A percentile compares a stretch with the other conserved stretches of the same genome.
Evolutionary conservation across 805 yeast species (phyloP).

Genomic region (Candida railenensis): DNA sequence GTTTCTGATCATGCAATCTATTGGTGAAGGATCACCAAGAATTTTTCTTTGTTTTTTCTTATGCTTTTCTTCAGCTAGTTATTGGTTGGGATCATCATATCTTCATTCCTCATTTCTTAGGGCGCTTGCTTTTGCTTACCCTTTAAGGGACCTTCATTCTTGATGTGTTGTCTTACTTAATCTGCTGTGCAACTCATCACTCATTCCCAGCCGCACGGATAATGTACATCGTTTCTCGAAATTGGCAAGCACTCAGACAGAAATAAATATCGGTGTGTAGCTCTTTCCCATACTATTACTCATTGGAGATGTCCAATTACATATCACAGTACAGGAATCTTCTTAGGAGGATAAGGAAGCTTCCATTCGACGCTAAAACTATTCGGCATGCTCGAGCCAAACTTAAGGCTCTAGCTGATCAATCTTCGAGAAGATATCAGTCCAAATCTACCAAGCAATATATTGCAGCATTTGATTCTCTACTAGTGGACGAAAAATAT

Average conservation of each 20-base stretch:
- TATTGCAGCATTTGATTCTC: slow-evolving; percentile 2
- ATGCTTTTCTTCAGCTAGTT: too few species aligned
- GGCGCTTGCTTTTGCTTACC: too few species aligned
- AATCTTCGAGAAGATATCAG: background rate
- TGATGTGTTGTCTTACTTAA: background rate
- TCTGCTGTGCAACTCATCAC: too few species aligned
- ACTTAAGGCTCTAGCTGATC: slow-evolving; percentile 6
- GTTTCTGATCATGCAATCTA: too few species aligned
- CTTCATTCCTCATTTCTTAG: too few species aligned
- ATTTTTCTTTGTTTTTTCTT: too few species aligned
- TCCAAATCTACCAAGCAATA: background rate
- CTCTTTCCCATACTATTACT: too few species aligned
- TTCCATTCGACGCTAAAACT: slow-evolving; percentile 27
- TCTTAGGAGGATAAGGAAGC: slow-evolving; percentile 22
- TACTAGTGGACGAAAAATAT: slow-evolving; percentile 26
- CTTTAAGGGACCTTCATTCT: too few species aligned
- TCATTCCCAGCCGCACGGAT: background rate
- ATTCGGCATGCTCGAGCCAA: slow-evolving; percentile 8
- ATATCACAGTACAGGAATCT: slow-evolving; percentile 19
- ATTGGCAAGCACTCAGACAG: too few species aligned
- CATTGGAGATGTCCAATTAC: background rate
- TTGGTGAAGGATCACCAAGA: too few species aligned
- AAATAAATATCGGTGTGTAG: too few species aligned
- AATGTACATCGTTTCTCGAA: background rate
- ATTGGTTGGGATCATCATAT: too few species aligned